Base-by-base conservation (phyloP, 768 basidiomycete species). In the Boletus pseudopeckii region DNA sequence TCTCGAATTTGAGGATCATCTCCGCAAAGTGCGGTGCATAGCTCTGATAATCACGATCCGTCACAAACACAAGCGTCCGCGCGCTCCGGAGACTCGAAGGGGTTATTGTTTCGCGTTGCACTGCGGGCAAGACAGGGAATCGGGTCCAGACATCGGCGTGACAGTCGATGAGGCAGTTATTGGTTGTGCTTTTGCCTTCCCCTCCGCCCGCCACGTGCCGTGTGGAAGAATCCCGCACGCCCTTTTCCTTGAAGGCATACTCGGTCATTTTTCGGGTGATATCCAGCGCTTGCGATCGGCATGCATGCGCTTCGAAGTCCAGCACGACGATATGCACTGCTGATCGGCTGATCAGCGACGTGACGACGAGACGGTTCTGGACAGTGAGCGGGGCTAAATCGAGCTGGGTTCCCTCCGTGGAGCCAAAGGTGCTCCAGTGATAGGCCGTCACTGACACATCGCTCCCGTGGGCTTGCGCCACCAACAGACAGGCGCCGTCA, bases 391-490 rank as follows among this genome's bases (percentile, higher is more conserved):
- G 56, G 0, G 66, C 69, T 18, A 78, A 52, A 15, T 72, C 60
- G 0, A 82, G 60, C 0, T 28, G 17, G 17, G 76, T 77, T 18
- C 82, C 83, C 14, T 70, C 61, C 0, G 73, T 70, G 0, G 79
- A 76, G 3, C 84, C 84, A 53, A 85, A 83, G 1, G 80, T 80
- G 8, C 67, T 70, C 80, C 78, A 82, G 58, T 85, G 84, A 57
- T 78, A 82, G 0, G 76, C 76, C 2, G 67, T 72, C 5, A 79
- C 22, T 1, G 33, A 22, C 47, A 65, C 20, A 43, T 42, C 47
- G 39, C 4, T 53, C 30, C 30, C 56, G 26, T 59, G 47, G 2
- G 48, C 44, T 39, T 73, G 69, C 7, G 71, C 57, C 2, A 72
- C 63, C 22, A 83, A 34, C 18, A 84, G 61, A 57, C 82, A 83